Percentiles rank a stretch among this genome's conserved stretches.
Evolutionary conservation across 106 monocot genomes (phyloP).

Genomic region (Amphibolis antarctica): DNA sequence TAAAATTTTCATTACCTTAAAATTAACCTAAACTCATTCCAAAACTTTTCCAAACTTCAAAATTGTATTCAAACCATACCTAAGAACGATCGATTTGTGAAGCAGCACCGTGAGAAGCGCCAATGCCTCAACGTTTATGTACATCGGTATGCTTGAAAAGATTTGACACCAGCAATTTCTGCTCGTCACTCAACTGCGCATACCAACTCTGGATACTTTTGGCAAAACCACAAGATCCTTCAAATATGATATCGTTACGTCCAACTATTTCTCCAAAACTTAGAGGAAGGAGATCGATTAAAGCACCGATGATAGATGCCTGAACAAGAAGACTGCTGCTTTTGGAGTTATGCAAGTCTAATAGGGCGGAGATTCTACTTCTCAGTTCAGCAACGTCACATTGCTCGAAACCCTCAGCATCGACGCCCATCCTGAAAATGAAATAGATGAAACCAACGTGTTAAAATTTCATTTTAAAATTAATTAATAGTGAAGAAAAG

Average conservation of each 20-base stretch:
- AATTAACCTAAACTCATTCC: too few species aligned
- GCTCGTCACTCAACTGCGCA: constrained; percentile 25
- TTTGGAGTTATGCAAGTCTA: constrained; percentile 8
- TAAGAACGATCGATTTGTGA: too few species aligned
- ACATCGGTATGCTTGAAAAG: constrained; percentile 10
- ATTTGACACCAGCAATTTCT: constrained; percentile 15
- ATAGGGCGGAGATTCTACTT: constrained; percentile 10
- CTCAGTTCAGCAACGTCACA: constrained; percentile 24
- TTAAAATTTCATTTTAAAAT: too few species aligned
- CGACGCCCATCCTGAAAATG: constrained; percentile 28
- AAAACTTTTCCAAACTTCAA: too few species aligned
- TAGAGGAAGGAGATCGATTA: constrained; percentile 49
- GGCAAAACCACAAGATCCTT: constrained; percentile 14
- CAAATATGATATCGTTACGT: background rate
- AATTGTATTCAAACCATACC: too few species aligned
- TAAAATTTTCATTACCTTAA: too few species aligned
- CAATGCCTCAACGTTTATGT: too few species aligned
- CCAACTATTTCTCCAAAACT: constrained; percentile 29
- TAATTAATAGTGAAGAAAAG: too few species aligned
- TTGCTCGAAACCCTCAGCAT: constrained; percentile 26
- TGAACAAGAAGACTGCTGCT: constrained; percentile 24
- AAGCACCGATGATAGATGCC: constrained; percentile 28
- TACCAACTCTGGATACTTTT: constrained; percentile 39
- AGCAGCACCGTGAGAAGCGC: too few species aligned
- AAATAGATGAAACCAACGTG: background rate